Evolutionary conservation across 140 eudicot genomes (phyloP).

Genomic region (Oenanthe javanica): DNA sequence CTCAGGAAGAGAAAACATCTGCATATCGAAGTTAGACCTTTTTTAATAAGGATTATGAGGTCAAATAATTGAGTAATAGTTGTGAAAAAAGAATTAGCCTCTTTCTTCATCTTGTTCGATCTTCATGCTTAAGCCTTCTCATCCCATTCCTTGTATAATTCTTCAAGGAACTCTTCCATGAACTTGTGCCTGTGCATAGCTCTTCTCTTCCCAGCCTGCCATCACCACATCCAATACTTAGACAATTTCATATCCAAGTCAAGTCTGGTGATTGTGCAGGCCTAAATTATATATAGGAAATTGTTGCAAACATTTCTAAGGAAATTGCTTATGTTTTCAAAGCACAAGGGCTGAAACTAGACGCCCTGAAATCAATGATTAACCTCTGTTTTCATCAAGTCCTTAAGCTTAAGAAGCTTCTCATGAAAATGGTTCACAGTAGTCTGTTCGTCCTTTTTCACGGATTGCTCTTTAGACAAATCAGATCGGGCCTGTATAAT

Average conservation of each 20-base stretch:
- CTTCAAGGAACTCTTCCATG: slow-evolving; percentile 78
- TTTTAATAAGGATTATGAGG: neutral
- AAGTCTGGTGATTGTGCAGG: neutral
- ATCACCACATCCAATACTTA: neutral
- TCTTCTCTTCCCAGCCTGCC: slow-evolving; percentile 75
- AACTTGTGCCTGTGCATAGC: slow-evolving; percentile 85
- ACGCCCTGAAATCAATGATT: neutral
- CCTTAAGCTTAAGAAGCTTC: slow-evolving; percentile 86
- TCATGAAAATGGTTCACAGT: slow-evolving; percentile 92
- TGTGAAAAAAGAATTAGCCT: neutral
- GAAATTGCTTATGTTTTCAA: neutral
- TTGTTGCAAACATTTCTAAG: neutral
- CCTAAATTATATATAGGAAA: neutral
- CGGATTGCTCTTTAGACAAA: slow-evolving; percentile 72
- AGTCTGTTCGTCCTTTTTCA: slow-evolving; percentile 83
- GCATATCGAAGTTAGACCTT: neutral
- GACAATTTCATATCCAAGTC: neutral
- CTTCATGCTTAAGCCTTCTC: slow-evolving; percentile 50
- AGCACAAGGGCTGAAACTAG: neutral
- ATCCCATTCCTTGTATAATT: slow-evolving; percentile 83
- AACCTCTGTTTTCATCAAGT: slow-evolving; percentile 90
- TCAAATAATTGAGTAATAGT: neutral
- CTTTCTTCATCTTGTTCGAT: neutral
- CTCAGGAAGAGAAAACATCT: neutral
- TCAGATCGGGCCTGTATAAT: slow-evolving; percentile 61